Evolutionary conservation across 2,329 filamentous ascomycete genomes (phyloP).

Genomic region (Drechslerella dactyloides): DNA sequence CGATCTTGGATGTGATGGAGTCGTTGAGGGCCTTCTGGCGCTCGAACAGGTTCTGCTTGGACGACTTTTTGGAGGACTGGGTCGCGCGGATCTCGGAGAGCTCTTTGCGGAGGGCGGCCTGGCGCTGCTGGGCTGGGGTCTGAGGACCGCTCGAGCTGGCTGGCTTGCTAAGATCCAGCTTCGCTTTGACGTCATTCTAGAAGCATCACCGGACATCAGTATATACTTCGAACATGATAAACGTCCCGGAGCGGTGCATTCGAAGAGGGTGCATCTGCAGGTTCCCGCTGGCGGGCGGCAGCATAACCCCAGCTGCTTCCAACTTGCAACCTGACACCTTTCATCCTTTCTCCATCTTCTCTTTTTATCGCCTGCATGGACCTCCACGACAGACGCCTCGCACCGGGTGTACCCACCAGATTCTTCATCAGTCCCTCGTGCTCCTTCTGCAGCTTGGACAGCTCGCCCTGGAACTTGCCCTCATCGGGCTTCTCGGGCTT

Average conservation of each 20-base stretch:
- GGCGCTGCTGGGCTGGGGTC: constrained; percentile 78
- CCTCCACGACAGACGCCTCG: not conserved
- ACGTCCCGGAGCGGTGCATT: no score
- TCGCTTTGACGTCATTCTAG: constrained; percentile 83
- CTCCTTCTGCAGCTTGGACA: constrained; percentile 84
- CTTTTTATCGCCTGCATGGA: no score
- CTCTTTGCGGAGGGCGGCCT: constrained; percentile 82
- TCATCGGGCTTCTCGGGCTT: constrained; percentile 89
- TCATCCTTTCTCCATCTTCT: no score
- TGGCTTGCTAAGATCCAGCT: constrained; percentile 81
- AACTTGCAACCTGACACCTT: no score
- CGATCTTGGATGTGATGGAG: constrained; percentile 81
- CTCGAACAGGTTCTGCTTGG: constrained; percentile 77
- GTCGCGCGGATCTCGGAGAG: constrained; percentile 82
- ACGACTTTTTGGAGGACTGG: constrained; percentile 85
- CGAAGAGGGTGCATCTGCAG: no score
- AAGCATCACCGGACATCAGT: not conserved
- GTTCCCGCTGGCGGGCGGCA: no score
- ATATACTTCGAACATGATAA: no score
- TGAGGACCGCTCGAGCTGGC: constrained; percentile 71
- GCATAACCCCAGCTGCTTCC: no score
- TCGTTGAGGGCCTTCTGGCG: constrained; percentile 92
- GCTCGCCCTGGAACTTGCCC: constrained; percentile 77
- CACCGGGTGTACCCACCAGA: constrained; percentile 62
- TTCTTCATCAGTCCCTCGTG: constrained; percentile 77